Evolutionary conservation across 371 early-diverging fungal species (phyloP).

Genomic region (Mortierella sp.): DNA sequence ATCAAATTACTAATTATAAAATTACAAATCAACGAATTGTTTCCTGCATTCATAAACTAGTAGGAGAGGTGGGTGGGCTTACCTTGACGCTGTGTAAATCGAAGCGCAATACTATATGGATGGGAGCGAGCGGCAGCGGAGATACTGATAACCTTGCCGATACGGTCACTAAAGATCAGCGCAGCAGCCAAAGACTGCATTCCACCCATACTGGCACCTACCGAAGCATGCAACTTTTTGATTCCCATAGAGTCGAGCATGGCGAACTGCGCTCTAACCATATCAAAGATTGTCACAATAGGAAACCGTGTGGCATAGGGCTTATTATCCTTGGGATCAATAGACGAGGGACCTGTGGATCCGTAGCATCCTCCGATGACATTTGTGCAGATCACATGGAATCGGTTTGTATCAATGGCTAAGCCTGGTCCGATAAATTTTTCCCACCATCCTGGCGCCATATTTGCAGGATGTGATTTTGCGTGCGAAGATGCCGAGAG

Average conservation of each 20-base stretch:
- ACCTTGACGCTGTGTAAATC: constrained; percentile 91
- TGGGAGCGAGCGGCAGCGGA: constrained; percentile 95
- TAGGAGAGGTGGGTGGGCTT: constrained; percentile 17
- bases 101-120: constrained; percentile 94
- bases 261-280: constrained; percentile 93
- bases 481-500: constrained; percentile 88
- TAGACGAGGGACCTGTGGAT: constrained; percentile 86
- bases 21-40: not conserved
- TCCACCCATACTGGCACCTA: constrained; percentile 96
- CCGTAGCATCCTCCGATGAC: constrained; percentile 92
- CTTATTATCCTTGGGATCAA: constrained; percentile 77
- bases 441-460: constrained; percentile 97
- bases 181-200: constrained; percentile 95
- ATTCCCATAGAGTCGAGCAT: constrained; percentile 88
- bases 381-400: constrained; percentile 90
- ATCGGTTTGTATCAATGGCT: constrained; percentile 87
- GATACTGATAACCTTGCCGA: constrained; percentile 85
- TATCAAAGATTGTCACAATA: constrained; percentile 93
- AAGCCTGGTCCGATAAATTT: constrained; percentile 92
- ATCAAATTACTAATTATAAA: not conserved
- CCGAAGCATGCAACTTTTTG: constrained; percentile 85
- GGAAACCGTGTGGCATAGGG: constrained; percentile 94
- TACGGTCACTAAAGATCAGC: constrained; percentile 84
- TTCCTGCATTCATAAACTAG: too few species aligned
- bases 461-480: constrained; percentile 81